These are phyloP conservation scores for Diplocarpon rosae DNA, from an alignment of 2,329 filamentous ascomycete species.

Conservation along the genomic window DNA sequence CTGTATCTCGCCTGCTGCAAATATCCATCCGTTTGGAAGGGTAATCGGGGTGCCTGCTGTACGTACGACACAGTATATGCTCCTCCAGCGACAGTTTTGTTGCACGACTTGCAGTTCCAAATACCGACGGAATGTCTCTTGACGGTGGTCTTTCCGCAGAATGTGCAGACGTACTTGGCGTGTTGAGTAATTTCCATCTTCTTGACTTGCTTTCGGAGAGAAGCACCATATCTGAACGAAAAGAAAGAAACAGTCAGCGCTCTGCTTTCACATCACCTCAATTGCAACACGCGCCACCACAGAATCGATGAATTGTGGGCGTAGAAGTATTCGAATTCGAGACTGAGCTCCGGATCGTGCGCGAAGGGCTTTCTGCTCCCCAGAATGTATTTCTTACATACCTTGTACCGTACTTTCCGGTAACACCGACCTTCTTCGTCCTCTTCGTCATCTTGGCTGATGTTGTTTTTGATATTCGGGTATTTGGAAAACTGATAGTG, in stretches of 20 bases:
- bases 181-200: conserved; percentile 99
- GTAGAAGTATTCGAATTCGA: background rate
- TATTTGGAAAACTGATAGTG: conserved; percentile 10
- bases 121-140: conserved; percentile 87
- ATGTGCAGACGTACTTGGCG: conserved; percentile 93
- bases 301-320: background rate
- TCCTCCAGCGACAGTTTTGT: conserved; percentile 87
- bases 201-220: conserved; percentile 98
- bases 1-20: background rate
- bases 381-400: conserved; percentile 40
- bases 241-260: conserved; percentile 16
- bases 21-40: background rate
- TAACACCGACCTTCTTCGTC: conserved; percentile 98
- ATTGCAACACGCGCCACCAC: background rate
- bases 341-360: background rate
- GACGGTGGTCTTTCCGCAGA: conserved; percentile 95
- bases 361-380: background rate
- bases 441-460: conserved; percentile 80
- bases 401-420: conserved; percentile 97
- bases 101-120: conserved; percentile 94
- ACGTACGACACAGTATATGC: conserved; percentile 97
- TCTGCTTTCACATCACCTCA: conserved; percentile 2
- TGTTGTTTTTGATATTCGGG: conserved; percentile 24
- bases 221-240: conserved; percentile 78
- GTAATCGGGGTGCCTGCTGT: conserved; percentile 2